phyloP scores from a whole-genome alignment of 2,329 filamentous ascomycete genomes.

The Penicillium sp. region DNA sequence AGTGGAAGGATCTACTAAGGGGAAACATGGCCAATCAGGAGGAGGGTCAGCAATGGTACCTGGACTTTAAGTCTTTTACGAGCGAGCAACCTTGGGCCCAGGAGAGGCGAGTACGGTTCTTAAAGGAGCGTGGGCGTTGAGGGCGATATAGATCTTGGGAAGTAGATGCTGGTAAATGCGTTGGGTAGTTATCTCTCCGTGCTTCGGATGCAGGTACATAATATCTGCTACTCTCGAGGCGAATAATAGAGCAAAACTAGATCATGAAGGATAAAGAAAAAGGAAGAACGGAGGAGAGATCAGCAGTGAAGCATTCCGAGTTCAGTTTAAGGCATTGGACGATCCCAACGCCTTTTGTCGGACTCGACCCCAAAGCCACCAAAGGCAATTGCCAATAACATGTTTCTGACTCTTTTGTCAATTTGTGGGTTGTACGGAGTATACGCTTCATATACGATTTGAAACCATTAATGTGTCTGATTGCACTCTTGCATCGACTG shows the following conservation, averaged over 20 bases:
- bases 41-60: slow-evolving; percentile 5
- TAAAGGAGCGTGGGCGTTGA: not conserved
- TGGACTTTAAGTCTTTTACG: not conserved
- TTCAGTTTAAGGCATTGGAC: not conserved
- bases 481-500: not conserved
- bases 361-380: not conserved
- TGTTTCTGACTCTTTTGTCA: too few species aligned
- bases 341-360: slow-evolving; percentile 2
- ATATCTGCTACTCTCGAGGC: not conserved
- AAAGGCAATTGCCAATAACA: not conserved
- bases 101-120: not conserved
- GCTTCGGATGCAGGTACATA: too few species aligned
- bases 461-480: not conserved
- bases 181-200: too few species aligned
- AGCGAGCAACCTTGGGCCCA: not conserved
- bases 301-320: slow-evolving; percentile 3
- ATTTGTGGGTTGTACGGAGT: too few species aligned
- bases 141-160: not conserved
- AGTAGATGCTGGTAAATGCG: not conserved
- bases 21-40: slow-evolving; percentile 15
- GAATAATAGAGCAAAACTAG: not conserved
- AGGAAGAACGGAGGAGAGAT: not conserved
- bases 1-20: slow-evolving; percentile 16
- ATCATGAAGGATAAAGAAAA: not conserved
- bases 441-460: not conserved